phyloP scores from a whole-genome alignment of 495 filamentous ascomycete genomes.

The Penicillium daleae region DNA sequence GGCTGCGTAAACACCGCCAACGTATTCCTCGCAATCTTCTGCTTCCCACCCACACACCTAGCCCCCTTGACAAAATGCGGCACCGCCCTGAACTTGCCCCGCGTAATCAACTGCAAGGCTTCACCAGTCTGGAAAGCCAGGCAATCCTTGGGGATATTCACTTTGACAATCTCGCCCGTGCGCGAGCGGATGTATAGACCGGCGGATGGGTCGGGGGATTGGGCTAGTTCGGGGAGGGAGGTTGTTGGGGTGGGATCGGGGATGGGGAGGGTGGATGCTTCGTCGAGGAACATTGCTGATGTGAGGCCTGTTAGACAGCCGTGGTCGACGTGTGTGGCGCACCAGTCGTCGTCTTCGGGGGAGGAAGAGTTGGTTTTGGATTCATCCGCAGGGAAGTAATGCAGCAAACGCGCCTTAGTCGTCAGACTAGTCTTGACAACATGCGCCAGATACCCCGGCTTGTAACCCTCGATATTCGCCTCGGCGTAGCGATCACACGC shows the following conservation, averaged over 20 bases:
- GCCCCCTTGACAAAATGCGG: constrained; percentile 92
- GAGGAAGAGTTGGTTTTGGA: no score
- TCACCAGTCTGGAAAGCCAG: constrained; percentile 97
- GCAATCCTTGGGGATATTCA: constrained; percentile 86
- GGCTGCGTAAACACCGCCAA: constrained; percentile 97
- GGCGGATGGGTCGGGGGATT: constrained; percentile 77
- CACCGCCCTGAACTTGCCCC: constrained; percentile 87
- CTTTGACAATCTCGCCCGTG: constrained; percentile 74
- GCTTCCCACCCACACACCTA: constrained; percentile 37
- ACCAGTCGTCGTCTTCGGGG: constrained; percentile 92
- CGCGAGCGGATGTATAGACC: constrained; percentile 93
- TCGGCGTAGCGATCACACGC: constrained; percentile 88
- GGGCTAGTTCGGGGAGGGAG: constrained; percentile 65
- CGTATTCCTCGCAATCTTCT: constrained; percentile 81
- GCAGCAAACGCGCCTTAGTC: constrained; percentile 89
- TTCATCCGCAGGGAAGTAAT: constrained; percentile 75
- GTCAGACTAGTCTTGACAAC: constrained; percentile 84
- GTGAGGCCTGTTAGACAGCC: constrained; percentile 94
- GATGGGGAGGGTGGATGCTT: constrained; percentile 54
- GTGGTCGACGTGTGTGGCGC: constrained; percentile 90
- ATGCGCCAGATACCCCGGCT: constrained; percentile 75
- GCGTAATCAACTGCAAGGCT: constrained; percentile 84
- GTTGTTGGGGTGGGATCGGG: constrained; percentile 27
- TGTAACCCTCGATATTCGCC: constrained; percentile 75
- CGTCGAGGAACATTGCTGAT: constrained; percentile 94